Base-by-base conservation (phyloP, 208 protist species). In the Wallacemonas rigidus region DNA sequence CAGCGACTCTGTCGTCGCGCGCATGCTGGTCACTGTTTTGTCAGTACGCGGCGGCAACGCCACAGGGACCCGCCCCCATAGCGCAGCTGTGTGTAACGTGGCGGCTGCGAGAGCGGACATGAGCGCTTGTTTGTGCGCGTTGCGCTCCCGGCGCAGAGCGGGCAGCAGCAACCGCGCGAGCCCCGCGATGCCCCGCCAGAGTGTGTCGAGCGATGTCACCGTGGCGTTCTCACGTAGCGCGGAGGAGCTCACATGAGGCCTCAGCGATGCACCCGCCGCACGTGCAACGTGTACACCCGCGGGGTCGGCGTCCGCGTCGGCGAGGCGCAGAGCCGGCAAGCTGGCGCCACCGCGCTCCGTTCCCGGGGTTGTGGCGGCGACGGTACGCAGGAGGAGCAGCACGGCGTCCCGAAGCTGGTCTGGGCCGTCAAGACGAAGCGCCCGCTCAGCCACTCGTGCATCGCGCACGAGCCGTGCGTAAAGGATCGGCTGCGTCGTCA, bases 401-500 rank as follows among this genome's bases (percentile, higher is more conserved):
- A 79, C 67, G 12, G 79, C 44, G 12, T 76, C 56, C 1, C 36
- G 71, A 6, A 80, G 51, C 7, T 17, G 56, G 7, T 71, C 83
- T 6, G 74, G 68, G 14, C 69, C 71, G 39, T 75, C 82, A 65
- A 82, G 77, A 17, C 82, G 72, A 62, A 88, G 60, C 11, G 92
- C 70, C 17, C 79, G 82, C 35, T 87, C 76, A n/a, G 78, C 77
- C 2, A 83, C 83, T 0, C 48, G 63, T 5, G 85, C 71, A 41
- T 91, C 85, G 1, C 81, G 68, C 57, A 89, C 72, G 43, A 79
- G 87, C 3, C 60, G 81, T 0, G 85, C 71, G 60, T 91, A 79
- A 45, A 92, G 61, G 9, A 74, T 14, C n/a, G 86, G 85, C 40
- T 47, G 74, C 26, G 68, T 58, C 12, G 47, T 41, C 15, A 69